Evolutionary conservation across 2,329 filamentous ascomycete genomes (phyloP).

Genomic region (Beauveria varroae): DNA sequence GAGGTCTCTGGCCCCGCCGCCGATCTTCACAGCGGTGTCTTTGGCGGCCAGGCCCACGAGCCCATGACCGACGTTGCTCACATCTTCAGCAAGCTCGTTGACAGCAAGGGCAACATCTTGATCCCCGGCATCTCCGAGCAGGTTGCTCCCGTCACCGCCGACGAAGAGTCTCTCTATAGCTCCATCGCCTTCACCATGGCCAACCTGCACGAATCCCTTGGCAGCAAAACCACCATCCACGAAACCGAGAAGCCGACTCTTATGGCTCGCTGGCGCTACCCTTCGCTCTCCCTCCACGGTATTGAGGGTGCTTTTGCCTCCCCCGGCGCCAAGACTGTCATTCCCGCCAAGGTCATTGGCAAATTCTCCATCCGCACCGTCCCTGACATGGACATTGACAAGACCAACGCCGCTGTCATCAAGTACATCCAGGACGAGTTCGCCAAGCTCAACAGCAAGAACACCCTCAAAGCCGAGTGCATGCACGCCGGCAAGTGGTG

Average conservation of each 20-base stretch:
- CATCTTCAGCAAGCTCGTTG: conserved; percentile 76
- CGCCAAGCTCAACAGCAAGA: conserved; percentile 84
- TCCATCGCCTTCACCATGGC: conserved; percentile 94
- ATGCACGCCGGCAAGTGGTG: conserved; percentile 98
- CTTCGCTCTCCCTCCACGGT: conserved; percentile 88
- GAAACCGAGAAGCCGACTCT: conserved; percentile 85
- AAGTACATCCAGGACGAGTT: conserved; percentile 79
- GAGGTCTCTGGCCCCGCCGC: conserved; percentile 86
- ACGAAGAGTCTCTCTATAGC: conserved; percentile 83
- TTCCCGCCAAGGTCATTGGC: conserved; percentile 93
- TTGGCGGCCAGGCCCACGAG: conserved; percentile 92
- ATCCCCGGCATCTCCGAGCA: conserved; percentile 93
- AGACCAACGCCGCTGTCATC: conserved; percentile 79
- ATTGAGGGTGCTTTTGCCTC: conserved; percentile 91
- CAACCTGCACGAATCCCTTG: conserved; percentile 84
- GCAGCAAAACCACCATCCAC: conserved; percentile 80
- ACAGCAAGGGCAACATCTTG: conserved; percentile 83
- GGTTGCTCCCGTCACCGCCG: conserved; percentile 77
- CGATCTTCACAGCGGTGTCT: conserved; percentile 94
- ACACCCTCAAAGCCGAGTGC: conserved; percentile 71
- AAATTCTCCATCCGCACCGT: conserved; percentile 99
- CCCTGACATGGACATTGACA: conserved; percentile 90
- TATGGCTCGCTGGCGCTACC: conserved; percentile 94
- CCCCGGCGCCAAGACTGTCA: conserved; percentile 94
- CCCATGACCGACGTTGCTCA: conserved; percentile 94